Base-by-base conservation (phyloP, 306 rosid species). In the Ormosia emarginata region DNA sequence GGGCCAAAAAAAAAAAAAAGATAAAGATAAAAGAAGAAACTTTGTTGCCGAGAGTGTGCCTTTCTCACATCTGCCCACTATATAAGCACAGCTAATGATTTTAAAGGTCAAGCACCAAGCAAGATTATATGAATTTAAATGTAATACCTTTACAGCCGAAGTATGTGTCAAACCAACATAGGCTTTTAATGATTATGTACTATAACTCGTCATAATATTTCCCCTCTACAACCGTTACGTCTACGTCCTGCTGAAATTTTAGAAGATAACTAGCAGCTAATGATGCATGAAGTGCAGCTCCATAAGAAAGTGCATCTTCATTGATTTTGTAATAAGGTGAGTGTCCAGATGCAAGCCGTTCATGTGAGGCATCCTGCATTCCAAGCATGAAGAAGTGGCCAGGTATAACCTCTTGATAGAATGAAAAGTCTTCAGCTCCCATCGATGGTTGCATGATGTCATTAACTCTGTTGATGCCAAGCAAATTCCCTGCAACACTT, bases 201-300 rank as follows among this genome's bases (percentile, higher is more conserved):
- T 83, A 94, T 44, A 90, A 61, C 68, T 92, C 92, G 67, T 94
- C 98, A 10, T 67, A 85, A 64, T 6, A 13, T 46, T 82, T 76
- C 73, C 59, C 86, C 46, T 69, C 84, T 1, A 62, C 82, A 40
- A 11, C 53, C 36, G 85, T 14, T 53, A 37, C 70, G 33, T 81
- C 79, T 53, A 37, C 70, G 33, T 81, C 79, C 56, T 76, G 78
- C 41, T 81, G 90, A 81, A 82, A 47, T 32, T 84, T 81, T 17
- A 74, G 85, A 81, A 94, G 93, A 82, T 86, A 93, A 52, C 75
- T 89, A 41, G 84, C 58, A 56, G 97, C 97, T 58, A 94, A 74
- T 43, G 95, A 89, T 66, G 99, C 99, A 74, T 93, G 98, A 83
- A 95, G 93, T 30, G 98, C 95, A 80, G 98, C 97, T 2, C 97